Percentiles rank a stretch among this genome's conserved stretches.
Conservation (phyloP, 306 rosid genomes). For the Crotalaria pallida region DNA sequence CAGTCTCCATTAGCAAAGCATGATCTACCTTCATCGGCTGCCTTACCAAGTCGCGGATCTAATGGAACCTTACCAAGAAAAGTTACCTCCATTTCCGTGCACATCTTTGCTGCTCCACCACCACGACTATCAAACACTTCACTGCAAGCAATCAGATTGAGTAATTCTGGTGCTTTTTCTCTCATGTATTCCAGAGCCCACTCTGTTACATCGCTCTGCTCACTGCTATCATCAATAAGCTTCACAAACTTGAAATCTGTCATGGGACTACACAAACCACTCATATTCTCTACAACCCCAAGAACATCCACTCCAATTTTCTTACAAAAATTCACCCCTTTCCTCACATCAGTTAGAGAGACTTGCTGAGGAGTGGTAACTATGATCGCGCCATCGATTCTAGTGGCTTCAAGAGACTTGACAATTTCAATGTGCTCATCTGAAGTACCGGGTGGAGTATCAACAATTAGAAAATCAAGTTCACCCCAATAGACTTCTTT, state of each 20-base stretch:
- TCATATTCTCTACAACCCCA: constrained; percentile 93
- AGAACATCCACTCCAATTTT: constrained; percentile 70
- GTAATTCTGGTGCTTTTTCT: constrained; percentile 65
- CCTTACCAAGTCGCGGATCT: constrained; percentile 91
- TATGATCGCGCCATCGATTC: constrained; percentile 86
- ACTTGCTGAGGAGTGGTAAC: constrained; percentile 95
- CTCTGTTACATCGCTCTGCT: constrained; percentile 62
- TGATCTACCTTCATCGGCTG: constrained; percentile 87
- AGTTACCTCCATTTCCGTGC: constrained; percentile 73
- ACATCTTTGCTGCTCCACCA: constrained; percentile 85
- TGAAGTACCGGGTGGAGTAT: constrained; percentile 97
- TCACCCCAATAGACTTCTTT: constrained; percentile 92
- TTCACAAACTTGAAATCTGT: constrained; percentile 54
- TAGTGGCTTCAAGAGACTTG: constrained; percentile 58
- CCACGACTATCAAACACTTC: constrained; percentile 84
- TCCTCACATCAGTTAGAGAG: constrained; percentile 75
- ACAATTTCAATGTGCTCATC: constrained; percentile 87
- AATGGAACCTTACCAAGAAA: constrained; percentile 88
- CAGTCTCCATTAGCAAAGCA: constrained; percentile 63
- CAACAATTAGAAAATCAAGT: constrained; percentile 81
- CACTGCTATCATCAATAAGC: constrained; percentile 51
- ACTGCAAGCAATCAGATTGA: constrained; percentile 47
- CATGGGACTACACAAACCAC: constrained; percentile 67
- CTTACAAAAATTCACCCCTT: constrained; percentile 89
- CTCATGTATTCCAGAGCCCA: constrained; percentile 55